Evolutionary conservation across 192 early-diverging fungal genomes (phyloP).

Genomic region (Coemansia sp.): DNA sequence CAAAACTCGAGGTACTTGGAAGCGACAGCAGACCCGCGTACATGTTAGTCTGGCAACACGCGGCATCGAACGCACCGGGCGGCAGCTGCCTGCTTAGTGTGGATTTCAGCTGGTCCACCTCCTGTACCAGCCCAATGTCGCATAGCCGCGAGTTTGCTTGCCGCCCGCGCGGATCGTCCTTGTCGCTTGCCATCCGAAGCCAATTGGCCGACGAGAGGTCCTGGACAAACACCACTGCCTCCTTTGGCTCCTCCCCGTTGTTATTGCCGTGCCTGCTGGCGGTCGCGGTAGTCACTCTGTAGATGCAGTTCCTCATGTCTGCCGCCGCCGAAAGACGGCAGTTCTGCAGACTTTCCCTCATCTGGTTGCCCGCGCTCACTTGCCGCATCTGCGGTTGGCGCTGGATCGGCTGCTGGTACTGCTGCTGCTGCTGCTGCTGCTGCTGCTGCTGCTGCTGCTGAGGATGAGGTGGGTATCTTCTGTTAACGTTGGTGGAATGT

Average conservation of each 20-base stretch:
- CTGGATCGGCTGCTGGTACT: slow-evolving; percentile 4
- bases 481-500: not conserved
- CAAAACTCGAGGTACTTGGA: not conserved
- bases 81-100: not conserved
- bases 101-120: slow-evolving; percentile 7
- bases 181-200: slow-evolving; percentile 47
- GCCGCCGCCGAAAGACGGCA: slow-evolving; percentile 12
- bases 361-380: not conserved
- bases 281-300: not conserved
- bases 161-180: slow-evolving; percentile 26
- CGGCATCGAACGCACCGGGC: not conserved
- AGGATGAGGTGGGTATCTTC: not conserved
- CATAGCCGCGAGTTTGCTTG: slow-evolving; percentile 18
- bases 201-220: slow-evolving; percentile 28
- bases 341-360: not conserved
- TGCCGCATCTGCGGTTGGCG: slow-evolving; percentile 13
- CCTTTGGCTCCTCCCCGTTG: not conserved
- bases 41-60: not conserved
- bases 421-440: slow-evolving; percentile 1
- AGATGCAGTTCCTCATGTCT: not conserved
- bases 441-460: slow-evolving; percentile 6
- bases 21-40: slow-evolving; percentile 16
- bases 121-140: slow-evolving; percentile 14
- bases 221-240: slow-evolving; percentile 10
- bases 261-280: too few relatives aligned